Percentiles rank a stretch among this genome's conserved stretches.
Evolutionary conservation across 73 alveolate genomes (phyloP).

Genomic region (Tetrahymena borealis): DNA sequence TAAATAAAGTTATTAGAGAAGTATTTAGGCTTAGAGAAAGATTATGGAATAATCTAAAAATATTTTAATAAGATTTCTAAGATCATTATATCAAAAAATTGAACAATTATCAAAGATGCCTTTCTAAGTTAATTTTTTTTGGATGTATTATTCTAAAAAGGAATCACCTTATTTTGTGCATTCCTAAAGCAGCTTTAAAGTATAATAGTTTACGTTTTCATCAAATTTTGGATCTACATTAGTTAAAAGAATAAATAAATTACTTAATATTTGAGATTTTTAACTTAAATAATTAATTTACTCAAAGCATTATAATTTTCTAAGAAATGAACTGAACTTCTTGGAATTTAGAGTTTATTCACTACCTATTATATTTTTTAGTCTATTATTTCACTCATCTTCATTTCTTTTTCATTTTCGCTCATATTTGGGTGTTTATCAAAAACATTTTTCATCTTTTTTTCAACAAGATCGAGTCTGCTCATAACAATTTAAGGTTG

Average conservation of each 20-base stretch:
- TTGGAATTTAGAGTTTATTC: constrained; percentile 2
- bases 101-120: neutral
- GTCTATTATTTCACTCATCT: constrained; percentile 6
- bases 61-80: no score
- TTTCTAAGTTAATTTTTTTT: neutral
- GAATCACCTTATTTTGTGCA: constrained; percentile 5
- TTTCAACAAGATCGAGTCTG: constrained; percentile 25
- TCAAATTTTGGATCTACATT: neutral
- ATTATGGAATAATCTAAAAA: no score
- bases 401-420: neutral
- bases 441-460: neutral
- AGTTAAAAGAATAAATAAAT: neutral
- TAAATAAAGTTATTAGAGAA: no score
- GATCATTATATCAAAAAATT: neutral
- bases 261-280: neutral
- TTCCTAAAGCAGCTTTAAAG: constrained; percentile 15
- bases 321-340: constrained; percentile 16
- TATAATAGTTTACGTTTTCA: constrained; percentile 14
- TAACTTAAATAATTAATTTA: neutral
- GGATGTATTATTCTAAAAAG: neutral
- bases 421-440: neutral
- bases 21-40: no score
- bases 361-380: constrained; percentile 13
- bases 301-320: constrained; percentile 27
- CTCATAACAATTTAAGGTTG: constrained; percentile 28